Conservation (phyloP, 1,284 basidiomycete genomes). For the Kwoniella shivajii region DNA sequence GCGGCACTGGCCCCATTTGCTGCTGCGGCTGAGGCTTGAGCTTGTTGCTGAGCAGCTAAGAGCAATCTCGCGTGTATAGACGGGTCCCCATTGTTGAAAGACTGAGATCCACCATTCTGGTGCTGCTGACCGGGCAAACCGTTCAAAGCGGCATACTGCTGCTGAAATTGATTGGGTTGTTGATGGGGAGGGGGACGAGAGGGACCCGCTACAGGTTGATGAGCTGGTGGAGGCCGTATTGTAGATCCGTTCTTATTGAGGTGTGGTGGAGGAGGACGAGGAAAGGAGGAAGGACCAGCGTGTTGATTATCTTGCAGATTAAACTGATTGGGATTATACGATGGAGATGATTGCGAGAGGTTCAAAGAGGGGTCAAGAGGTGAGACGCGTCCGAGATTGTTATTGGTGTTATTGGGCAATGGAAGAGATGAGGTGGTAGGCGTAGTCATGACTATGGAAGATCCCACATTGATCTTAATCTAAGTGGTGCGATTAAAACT, state of each 20-base stretch:
- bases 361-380: constrained; percentile 1
- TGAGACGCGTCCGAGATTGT: constrained; percentile 12
- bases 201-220: constrained; percentile 20
- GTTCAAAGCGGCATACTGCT: constrained; percentile 11
- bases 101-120: neutral
- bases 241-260: neutral
- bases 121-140: constrained; percentile 5
- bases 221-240: neutral
- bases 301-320: neutral
- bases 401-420: constrained; percentile 1
- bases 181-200: constrained; percentile 17
- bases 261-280: constrained; percentile 10
- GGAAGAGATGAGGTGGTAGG: constrained; percentile 10
- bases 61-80: constrained; percentile 16
- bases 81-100: constrained; percentile 10
- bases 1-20: neutral
- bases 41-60: constrained; percentile 16
- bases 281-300: constrained; percentile 8
- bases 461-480: neutral
- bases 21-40: constrained; percentile 10
- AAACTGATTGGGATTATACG: constrained; percentile 1
- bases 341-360: neutral
- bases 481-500: neutral
- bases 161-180: constrained; percentile 11
- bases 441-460: constrained; percentile 8